Percentiles rank a stretch among this genome's conserved stretches.
Evolutionary conservation across 345 rosid species (phyloP).

Genomic region (Atalantia buxifolia): DNA sequence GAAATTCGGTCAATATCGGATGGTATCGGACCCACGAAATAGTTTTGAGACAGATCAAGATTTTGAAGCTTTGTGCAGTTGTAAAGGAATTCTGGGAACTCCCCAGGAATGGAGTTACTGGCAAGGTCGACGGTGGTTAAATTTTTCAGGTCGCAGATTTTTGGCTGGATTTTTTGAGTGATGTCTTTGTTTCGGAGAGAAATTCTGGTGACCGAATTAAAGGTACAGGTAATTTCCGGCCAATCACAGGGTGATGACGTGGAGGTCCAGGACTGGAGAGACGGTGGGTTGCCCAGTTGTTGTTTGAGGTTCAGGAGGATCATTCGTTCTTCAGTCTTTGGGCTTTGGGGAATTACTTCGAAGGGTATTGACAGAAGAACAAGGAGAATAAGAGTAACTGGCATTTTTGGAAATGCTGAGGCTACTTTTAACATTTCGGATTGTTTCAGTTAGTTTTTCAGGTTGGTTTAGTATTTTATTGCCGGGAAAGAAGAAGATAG

Average conservation of each 20-base stretch:
- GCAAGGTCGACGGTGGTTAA: slow-evolving; percentile 43
- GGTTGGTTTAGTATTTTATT: neutral
- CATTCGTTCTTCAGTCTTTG: slow-evolving; percentile 28
- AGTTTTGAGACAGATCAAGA: slow-evolving; percentile 64
- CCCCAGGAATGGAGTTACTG: slow-evolving; percentile 48
- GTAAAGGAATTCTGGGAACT: slow-evolving; percentile 56
- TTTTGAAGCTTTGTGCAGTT: slow-evolving; percentile 53
- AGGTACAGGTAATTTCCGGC: slow-evolving; percentile 48
- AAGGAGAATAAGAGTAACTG: slow-evolving; percentile 17
- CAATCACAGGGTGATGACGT: slow-evolving; percentile 63
- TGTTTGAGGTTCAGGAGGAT: slow-evolving; percentile 54
- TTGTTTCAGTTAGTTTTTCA: neutral
- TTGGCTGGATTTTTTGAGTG: slow-evolving; percentile 41
- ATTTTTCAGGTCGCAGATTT: slow-evolving; percentile 63
- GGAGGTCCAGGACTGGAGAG: slow-evolving; percentile 57
- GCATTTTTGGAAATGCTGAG: slow-evolving; percentile 1
- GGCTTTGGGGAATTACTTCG: slow-evolving; percentile 41
- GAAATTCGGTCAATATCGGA: slow-evolving; percentile 52
- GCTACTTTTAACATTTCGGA: slow-evolving; percentile 35
- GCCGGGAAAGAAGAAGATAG: neutral
- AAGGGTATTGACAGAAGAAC: slow-evolving; percentile 38
- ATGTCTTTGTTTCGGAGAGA: slow-evolving; percentile 32
- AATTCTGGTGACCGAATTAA: slow-evolving; percentile 43
- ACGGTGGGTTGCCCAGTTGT: slow-evolving; percentile 53
- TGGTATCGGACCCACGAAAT: slow-evolving; percentile 66